Conservation (phyloP, 2,329 filamentous ascomycete genomes). For the Trichoderma semiorbis region DNA sequence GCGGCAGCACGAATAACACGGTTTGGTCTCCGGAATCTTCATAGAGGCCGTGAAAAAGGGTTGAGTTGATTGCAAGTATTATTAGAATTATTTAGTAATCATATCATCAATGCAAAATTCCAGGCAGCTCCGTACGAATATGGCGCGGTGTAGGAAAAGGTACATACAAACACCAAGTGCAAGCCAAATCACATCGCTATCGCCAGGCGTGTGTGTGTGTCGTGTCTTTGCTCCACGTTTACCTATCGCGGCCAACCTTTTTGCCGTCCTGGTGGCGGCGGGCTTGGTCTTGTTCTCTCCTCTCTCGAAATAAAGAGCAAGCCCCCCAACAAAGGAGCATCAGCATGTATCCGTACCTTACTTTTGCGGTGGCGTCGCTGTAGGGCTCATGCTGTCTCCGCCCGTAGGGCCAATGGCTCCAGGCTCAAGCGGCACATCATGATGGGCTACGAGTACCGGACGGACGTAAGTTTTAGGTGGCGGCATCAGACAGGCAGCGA, state of each 20-base stretch:
- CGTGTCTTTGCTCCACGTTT: background rate
- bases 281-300: background rate
- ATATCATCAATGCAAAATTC: background rate
- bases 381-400: slow-evolving; percentile 14
- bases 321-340: background rate
- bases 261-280: background rate
- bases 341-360: slow-evolving; percentile 1
- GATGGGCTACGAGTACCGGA: background rate
- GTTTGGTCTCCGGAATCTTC: background rate
- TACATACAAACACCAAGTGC: background rate
- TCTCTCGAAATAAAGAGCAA: background rate
- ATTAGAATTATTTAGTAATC: background rate
- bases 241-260: background rate
- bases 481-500: background rate
- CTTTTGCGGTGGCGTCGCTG: slow-evolving; percentile 5
- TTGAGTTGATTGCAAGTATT: background rate
- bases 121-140: background rate
- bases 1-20: slow-evolving; percentile 1
- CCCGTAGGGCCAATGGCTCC: slow-evolving; percentile 15
- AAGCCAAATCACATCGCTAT: background rate
- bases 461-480: slow-evolving; percentile 11
- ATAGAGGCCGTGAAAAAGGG: background rate
- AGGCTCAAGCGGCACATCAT: slow-evolving; percentile 14
- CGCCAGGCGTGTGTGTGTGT: background rate
- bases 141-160: background rate